A percentile compares a stretch with the other conserved stretches of the same genome.
Conservation (phyloP, 345 rosid species). For the Crucihimalaya himalaica region DNA sequence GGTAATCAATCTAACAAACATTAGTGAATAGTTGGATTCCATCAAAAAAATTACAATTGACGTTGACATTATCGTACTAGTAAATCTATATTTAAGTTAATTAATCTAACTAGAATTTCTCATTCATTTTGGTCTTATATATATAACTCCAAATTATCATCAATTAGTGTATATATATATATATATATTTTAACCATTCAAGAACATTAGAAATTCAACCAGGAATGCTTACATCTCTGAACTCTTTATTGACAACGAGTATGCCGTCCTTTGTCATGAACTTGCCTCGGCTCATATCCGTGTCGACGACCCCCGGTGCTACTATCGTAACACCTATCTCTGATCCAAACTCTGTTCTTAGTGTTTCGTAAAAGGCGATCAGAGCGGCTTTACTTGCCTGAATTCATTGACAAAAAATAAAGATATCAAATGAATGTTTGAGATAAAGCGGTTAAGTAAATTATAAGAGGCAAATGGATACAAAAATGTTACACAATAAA, state of each 20-base stretch:
- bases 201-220: not conserved
- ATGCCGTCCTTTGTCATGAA: conserved; percentile 48
- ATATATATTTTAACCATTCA: not conserved
- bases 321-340: conserved; percentile 55
- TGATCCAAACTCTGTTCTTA: conserved; percentile 46
- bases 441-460: not conserved
- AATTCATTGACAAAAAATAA: not conserved
- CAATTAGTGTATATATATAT: too few relatives aligned
- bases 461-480: not conserved
- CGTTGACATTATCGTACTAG: not conserved
- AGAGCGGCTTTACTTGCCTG: conserved; percentile 67
- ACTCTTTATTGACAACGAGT: conserved; percentile 36
- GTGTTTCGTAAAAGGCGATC: conserved; percentile 48
- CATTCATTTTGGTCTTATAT: not conserved
- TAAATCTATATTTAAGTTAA: not conserved
- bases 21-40: not conserved
- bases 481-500: conserved; percentile 44
- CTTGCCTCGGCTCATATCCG: conserved; percentile 51
- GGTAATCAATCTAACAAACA: not conserved
- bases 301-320: conserved; percentile 44
- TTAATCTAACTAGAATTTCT: not conserved
- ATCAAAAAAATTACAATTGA: not conserved
- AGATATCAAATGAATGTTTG: not conserved
- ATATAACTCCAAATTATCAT: not conserved
- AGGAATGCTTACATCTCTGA: conserved; percentile 48